Percentiles rank a stretch among this genome's conserved stretches.
These are phyloP conservation scores for Prunus campanulata DNA, from an alignment of 306 rosid genomes.

Conservation along the genomic window DNA sequence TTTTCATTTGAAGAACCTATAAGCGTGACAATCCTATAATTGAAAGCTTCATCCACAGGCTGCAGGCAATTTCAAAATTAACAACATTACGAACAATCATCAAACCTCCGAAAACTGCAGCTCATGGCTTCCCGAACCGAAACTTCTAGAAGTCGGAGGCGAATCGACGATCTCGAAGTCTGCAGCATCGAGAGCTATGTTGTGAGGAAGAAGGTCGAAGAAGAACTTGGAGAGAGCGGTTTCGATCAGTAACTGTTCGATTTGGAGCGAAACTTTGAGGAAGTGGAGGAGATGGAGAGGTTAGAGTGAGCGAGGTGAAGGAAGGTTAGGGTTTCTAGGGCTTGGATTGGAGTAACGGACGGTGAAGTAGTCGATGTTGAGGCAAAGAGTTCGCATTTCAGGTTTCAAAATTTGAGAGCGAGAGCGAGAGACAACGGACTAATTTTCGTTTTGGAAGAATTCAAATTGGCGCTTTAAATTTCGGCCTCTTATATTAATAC, in stretches of 20 bases:
- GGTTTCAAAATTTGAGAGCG: no score
- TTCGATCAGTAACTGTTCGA: constrained; percentile 44
- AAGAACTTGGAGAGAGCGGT: constrained; percentile 59
- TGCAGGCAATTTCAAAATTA: neutral
- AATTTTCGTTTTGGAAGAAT: no score
- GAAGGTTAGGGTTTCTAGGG: constrained; percentile 44
- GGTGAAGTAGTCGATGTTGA: constrained; percentile 57
- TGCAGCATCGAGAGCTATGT: constrained; percentile 8
- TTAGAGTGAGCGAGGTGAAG: constrained; percentile 38
- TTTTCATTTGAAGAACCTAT: neutral
- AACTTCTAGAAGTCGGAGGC: neutral
- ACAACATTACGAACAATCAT: neutral
- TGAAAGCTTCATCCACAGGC: neutral
- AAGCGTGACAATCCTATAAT: neutral
- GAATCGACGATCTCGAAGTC: constrained; percentile 1
- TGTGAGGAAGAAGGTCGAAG: constrained; percentile 55
- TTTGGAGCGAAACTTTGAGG: constrained; percentile 37
- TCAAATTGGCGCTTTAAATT: no score
- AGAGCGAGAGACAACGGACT: no score
- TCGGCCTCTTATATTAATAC: no score
- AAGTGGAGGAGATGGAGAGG: constrained; percentile 34
- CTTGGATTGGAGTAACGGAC: constrained; percentile 34
- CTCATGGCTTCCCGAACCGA: constrained; percentile 1
- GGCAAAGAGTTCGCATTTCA: constrained; percentile 68
- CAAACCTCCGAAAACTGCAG: constrained; percentile 31